phyloP scores from a whole-genome alignment of 441 rosid genomes.

The Pelargonium citronellum region DNA sequence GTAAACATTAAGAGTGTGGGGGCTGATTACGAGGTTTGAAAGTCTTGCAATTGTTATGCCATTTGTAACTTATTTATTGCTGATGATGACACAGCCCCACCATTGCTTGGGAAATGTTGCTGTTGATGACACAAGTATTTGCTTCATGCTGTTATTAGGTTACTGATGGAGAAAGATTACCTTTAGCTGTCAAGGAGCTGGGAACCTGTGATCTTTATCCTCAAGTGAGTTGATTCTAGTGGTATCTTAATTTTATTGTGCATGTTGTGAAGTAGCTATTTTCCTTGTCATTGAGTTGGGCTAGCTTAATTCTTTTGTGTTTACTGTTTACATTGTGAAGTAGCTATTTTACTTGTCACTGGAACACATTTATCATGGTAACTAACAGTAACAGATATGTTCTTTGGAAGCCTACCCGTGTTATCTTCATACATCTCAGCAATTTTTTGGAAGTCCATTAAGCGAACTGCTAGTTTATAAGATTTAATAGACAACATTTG shows the following conservation, averaged over 20 bases:
- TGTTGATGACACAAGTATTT: conserved; percentile 1
- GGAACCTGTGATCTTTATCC: conserved; percentile 99
- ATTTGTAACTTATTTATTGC: conserved; percentile 8
- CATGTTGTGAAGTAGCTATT: not conserved
- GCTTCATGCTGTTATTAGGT: conserved; percentile 41
- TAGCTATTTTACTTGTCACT: not conserved
- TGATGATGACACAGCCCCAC: conserved; percentile 14
- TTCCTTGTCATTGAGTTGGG: not conserved
- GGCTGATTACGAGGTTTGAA: conserved; percentile 80
- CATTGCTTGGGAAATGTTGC: too few species aligned
- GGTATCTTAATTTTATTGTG: conserved; percentile 10
- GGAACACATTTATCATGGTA: not conserved
- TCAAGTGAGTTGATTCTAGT: conserved; percentile 56
- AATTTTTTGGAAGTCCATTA: not conserved
- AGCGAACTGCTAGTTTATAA: not conserved
- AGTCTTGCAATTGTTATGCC: not conserved
- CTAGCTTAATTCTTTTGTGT: too few species aligned
- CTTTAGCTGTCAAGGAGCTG: conserved; percentile 94
- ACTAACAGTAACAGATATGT: not conserved
- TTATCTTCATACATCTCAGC: not conserved
- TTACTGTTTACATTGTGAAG: conserved; percentile 9
- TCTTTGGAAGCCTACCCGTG: not conserved
- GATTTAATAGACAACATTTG: not conserved
- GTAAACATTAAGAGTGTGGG: conserved; percentile 94
- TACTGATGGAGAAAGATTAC: conserved; percentile 94